A percentile compares a stretch with the other conserved stretches of the same genome.
Evolutionary conservation across 2,329 filamentous ascomycete species (phyloP).

Genomic region (Fusarium sp.): DNA sequence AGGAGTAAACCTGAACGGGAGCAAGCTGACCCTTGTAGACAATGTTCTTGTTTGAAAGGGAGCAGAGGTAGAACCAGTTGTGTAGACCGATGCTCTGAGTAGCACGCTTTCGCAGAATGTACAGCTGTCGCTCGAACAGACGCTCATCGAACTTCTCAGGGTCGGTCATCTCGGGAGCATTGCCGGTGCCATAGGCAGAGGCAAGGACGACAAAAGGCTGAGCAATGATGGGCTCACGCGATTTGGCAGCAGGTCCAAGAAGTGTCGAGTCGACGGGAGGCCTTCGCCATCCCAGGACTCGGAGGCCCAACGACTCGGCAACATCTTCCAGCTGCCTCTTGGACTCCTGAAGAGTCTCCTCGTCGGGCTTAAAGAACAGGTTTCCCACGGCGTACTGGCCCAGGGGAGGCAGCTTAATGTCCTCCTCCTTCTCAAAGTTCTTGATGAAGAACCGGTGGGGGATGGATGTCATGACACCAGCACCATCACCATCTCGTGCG

Average conservation of each 20-base stretch:
- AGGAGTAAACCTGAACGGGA: constrained; percentile 95
- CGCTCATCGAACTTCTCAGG: constrained; percentile 83
- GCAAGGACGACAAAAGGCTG: constrained; percentile 94
- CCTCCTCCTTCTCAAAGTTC: constrained; percentile 93
- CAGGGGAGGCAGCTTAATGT: constrained; percentile 84
- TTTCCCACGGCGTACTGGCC: constrained; percentile 98
- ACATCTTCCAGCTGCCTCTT: constrained; percentile 94
- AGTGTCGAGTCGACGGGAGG: constrained; percentile 93
- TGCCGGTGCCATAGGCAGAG: constrained; percentile 84
- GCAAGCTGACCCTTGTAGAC: constrained; percentile 98
- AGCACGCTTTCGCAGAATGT: constrained; percentile 91
- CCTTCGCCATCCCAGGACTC: constrained; percentile 95
- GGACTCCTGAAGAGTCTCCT: constrained; percentile 88
- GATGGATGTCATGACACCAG: constrained; percentile 99
- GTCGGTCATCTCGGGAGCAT: constrained; percentile 81
- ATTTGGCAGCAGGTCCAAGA: constrained; percentile 90
- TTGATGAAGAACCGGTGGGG: constrained; percentile 99
- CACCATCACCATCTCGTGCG: constrained; percentile 96
- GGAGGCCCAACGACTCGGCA: constrained; percentile 85
- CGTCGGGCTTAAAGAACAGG: constrained; percentile 97
- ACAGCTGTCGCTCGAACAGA: constrained; percentile 92
- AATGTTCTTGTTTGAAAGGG: constrained; percentile 96
- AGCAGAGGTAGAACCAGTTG: constrained; percentile 99
- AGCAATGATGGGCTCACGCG: constrained; percentile 92
- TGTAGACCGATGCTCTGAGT: constrained; percentile 94